These are phyloP conservation scores for Candida pseudoviswanathii DNA, from an alignment of 1,139 yeast genomes.

Conservation along the genomic window DNA sequence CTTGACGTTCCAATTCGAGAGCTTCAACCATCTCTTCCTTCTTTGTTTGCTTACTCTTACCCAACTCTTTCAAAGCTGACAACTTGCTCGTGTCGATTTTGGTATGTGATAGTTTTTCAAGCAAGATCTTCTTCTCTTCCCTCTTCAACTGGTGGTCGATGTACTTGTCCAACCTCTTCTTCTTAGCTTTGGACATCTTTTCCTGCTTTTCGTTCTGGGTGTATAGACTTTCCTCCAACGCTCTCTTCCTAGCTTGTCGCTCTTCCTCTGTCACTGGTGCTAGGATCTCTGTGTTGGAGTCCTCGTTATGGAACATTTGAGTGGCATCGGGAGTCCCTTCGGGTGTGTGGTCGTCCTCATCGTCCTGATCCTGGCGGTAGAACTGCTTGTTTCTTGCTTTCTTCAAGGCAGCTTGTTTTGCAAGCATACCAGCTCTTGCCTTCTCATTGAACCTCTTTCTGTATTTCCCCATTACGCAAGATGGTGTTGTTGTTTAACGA, in stretches of 20 bases:
- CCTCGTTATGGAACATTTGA: conserved; percentile 20
- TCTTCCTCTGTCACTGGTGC: conserved; percentile 56
- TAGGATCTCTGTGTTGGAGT: conserved; percentile 65
- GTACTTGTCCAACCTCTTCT: conserved; percentile 75
- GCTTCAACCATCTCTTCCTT: conserved; percentile 77
- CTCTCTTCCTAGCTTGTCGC: conserved; percentile 64
- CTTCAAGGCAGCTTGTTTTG: conserved; percentile 73
- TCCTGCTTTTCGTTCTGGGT: conserved; percentile 58
- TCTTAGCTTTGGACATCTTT: conserved; percentile 72
- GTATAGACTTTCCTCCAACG: conserved; percentile 58
- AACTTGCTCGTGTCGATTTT: conserved; percentile 71
- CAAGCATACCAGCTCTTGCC: conserved; percentile 83
- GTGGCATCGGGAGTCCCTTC: conserved; percentile 9
- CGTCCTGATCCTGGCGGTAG: conserved; percentile 37
- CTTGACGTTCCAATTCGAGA: conserved; percentile 69
- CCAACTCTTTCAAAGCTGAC: conserved; percentile 74
- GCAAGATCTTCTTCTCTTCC: conserved; percentile 80
- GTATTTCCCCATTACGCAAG: conserved; percentile 68
- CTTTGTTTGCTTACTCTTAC: conserved; percentile 74
- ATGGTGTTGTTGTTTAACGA: no score
- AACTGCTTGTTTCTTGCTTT: conserved; percentile 70
- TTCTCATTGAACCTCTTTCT: conserved; percentile 81
- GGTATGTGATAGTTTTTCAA: conserved; percentile 72
- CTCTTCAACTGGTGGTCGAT: conserved; percentile 87
- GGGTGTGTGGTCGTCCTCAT: conserved; percentile 18